phyloP scores from a whole-genome alignment of 352 stramenopile genomes.

The Phytophthora meadii region DNA sequence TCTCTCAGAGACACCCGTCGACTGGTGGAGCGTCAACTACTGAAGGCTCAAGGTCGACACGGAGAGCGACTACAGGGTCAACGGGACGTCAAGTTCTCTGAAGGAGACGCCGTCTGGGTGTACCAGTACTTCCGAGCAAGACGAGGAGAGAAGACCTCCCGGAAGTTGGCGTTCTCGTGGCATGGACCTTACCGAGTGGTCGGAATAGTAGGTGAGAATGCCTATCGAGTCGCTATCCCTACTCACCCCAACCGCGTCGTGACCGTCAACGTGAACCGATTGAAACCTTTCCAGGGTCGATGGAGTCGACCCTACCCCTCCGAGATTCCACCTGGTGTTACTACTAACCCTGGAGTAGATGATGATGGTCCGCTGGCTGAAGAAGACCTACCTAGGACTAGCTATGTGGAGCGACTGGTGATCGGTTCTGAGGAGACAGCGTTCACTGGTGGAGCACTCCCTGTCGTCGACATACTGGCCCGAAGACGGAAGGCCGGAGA shows the following conservation, averaged over 20 bases:
- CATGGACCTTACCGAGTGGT: not conserved
- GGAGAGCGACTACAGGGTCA: not conserved
- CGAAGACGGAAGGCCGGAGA: not conserved
- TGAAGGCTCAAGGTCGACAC: constrained; percentile 3
- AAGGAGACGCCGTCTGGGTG: no score
- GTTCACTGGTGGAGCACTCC: not conserved
- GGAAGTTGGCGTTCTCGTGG: no score
- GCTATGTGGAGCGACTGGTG: not conserved
- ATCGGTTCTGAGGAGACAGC: not conserved
- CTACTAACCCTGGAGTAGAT: no score
- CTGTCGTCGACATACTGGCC: not conserved
- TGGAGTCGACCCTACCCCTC: not conserved
- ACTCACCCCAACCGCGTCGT: not conserved
- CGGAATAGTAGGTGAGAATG: not conserved
- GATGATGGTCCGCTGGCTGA: not conserved
- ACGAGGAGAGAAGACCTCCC: no score
- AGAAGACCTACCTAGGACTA: not conserved
- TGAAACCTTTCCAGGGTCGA: not conserved
- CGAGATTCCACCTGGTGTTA: not conserved
- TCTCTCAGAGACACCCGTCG: not conserved
- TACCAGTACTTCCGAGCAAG: no score
- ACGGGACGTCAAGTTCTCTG: not conserved
- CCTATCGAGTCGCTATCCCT: not conserved
- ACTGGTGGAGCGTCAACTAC: constrained; percentile 3
- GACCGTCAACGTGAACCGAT: not conserved